A percentile compares a stretch with the other conserved stretches of the same genome.
These are phyloP conservation scores for Neopestalotiopsis sp. DNA, from an alignment of 2,329 filamentous ascomycete genomes.

Conservation along the genomic window DNA sequence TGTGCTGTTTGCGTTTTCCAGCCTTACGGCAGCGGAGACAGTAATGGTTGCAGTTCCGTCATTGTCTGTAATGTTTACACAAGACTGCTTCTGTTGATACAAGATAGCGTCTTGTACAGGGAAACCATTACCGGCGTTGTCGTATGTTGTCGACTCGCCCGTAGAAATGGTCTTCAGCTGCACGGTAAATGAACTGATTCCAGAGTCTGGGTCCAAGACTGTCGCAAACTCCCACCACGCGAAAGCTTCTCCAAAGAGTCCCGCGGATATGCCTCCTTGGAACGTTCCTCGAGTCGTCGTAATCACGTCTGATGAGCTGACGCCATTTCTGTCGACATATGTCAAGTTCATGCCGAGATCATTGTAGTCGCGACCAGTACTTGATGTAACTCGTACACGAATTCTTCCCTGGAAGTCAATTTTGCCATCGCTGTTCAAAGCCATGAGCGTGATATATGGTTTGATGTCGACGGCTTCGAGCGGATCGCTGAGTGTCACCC, in stretches of 20 bases:
- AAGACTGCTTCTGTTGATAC: conserved; percentile 33
- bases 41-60: conserved; percentile 11
- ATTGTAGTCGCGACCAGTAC: conserved; percentile 24
- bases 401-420: conserved; percentile 33
- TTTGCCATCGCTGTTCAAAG: conserved; percentile 30
- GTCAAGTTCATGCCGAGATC: conserved; percentile 29
- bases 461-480: conserved; percentile 37
- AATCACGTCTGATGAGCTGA: conserved; percentile 18
- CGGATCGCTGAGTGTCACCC: conserved; percentile 33
- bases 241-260: conserved; percentile 33
- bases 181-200: conserved; percentile 38
- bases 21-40: conserved; percentile 16
- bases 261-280: conserved; percentile 27
- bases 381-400: conserved; percentile 26
- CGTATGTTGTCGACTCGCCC: conserved; percentile 27
- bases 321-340: conserved; percentile 25
- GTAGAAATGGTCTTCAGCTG: conserved; percentile 30
- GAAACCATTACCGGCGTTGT: conserved; percentile 35
- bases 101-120: conserved; percentile 33
- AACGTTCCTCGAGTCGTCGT: conserved; percentile 15
- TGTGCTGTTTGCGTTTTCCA: neutral
- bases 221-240: conserved; percentile 36
- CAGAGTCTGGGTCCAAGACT: conserved; percentile 27
- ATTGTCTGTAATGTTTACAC: conserved; percentile 23
- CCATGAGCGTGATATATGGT: conserved; percentile 34